These are phyloP conservation scores for Penicillium sp. DNA, from an alignment of 2,329 filamentous ascomycete genomes.

Conservation along the genomic window DNA sequence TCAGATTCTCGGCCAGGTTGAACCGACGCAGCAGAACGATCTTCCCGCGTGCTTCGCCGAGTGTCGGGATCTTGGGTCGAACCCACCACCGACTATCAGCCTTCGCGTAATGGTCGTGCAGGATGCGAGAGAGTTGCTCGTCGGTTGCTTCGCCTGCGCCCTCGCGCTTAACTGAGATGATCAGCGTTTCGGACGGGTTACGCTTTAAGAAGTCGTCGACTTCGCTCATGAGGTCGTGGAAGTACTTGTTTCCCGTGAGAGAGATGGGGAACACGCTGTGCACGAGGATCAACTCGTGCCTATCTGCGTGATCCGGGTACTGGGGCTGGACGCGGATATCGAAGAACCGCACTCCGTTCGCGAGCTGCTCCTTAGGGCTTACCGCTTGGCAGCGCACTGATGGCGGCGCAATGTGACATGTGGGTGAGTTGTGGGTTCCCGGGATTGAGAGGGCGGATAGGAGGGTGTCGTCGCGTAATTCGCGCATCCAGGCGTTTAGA, in stretches of 20 bases:
- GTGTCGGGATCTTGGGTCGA: constrained; percentile 70
- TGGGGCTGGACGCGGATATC: constrained; percentile 80
- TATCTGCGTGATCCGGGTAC: constrained; percentile 56
- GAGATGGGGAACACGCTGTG: constrained; percentile 89
- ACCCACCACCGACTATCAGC: constrained; percentile 72
- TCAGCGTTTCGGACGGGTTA: constrained; percentile 78
- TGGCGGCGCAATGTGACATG: constrained; percentile 78
- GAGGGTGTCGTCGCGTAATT: constrained; percentile 69
- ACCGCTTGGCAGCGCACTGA: constrained; percentile 93
- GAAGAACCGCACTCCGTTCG: constrained; percentile 90
- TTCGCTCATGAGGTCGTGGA: constrained; percentile 70
- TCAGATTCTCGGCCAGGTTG: constrained; percentile 55
- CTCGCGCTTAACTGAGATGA: constrained; percentile 89
- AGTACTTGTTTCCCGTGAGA: constrained; percentile 76
- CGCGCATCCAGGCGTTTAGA: constrained; percentile 77
- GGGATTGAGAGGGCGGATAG: constrained; percentile 84
- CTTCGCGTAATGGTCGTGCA: constrained; percentile 69
- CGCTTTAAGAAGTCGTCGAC: constrained; percentile 73
- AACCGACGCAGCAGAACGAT: constrained; percentile 86
- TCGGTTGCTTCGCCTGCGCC: constrained; percentile 80
- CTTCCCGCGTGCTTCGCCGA: constrained; percentile 78
- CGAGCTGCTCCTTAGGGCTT: constrained; percentile 72
- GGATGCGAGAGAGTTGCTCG: constrained; percentile 71
- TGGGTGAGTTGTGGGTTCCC: constrained; percentile 93
- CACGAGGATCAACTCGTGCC: constrained; percentile 75